A percentile compares a stretch with the other conserved stretches of the same genome.
phyloP scores from a whole-genome alignment of 2,329 filamentous ascomycete species.

The Aspergillus udagawae region DNA sequence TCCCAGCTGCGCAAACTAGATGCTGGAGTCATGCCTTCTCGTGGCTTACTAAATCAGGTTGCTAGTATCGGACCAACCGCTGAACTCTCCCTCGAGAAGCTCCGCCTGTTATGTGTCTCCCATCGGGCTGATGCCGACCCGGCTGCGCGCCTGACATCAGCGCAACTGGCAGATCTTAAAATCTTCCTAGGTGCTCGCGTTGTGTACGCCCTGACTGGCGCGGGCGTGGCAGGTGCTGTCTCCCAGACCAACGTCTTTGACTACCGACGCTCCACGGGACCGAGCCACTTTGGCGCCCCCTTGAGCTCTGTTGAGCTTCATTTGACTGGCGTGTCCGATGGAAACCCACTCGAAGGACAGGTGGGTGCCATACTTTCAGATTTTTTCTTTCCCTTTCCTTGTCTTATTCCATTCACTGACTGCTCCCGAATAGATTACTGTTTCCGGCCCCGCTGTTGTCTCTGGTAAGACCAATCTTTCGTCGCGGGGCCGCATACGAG shows the following conservation, averaged over 20 bases:
- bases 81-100: conserved; percentile 55
- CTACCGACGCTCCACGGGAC: conserved; percentile 57
- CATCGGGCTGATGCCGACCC: conserved; percentile 63
- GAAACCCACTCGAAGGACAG: conserved; percentile 50
- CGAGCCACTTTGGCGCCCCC: conserved; percentile 75
- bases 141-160: conserved; percentile 61
- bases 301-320: conserved; percentile 75
- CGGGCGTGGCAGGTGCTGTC: conserved; percentile 84
- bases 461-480: conserved; percentile 63
- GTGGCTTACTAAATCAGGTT: conserved; percentile 54
- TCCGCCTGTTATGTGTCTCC: conserved; percentile 76
- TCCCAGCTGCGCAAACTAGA: conserved; percentile 67
- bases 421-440: conserved; percentile 55
- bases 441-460: conserved; percentile 69
- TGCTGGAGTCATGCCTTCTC: conserved; percentile 68
- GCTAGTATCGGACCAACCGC: conserved; percentile 36
- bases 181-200: conserved; percentile 76
- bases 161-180: conserved; percentile 73
- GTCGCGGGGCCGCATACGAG: conserved; percentile 60
- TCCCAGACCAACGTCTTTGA: conserved; percentile 84
- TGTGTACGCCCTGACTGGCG: conserved; percentile 77
- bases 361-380: conserved; percentile 42
- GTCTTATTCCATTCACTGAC: conserved; percentile 13
- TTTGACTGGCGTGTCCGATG: conserved; percentile 45
- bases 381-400: background rate